Percentiles rank a stretch among this genome's conserved stretches.
phyloP scores from a whole-genome alignment of 2,329 filamentous ascomycete genomes.

The Paecilomyces variotii region DNA sequence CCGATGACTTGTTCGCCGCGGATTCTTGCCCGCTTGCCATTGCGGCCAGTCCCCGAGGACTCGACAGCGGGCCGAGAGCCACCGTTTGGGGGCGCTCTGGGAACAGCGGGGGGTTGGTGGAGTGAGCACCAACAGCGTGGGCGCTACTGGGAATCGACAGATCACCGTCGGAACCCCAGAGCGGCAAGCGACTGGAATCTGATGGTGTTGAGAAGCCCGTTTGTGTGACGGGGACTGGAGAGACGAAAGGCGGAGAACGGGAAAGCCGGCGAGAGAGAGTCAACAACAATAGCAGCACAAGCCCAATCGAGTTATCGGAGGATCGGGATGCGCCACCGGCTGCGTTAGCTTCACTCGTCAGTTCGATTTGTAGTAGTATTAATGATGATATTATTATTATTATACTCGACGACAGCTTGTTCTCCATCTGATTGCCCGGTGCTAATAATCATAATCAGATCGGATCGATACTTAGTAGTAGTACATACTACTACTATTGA shows the following conservation, averaged over 20 bases:
- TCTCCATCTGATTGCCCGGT: too few relatives aligned
- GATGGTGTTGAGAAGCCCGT: not conserved
- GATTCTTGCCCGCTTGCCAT: conserved; percentile 12
- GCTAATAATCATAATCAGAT: too few relatives aligned
- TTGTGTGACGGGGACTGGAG: not conserved
- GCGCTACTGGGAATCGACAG: not conserved
- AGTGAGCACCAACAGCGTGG: not conserved
- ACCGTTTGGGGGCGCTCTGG: not conserved
- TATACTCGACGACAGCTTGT: too few relatives aligned
- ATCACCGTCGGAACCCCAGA: not conserved
- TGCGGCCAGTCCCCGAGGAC: conserved; percentile 12
- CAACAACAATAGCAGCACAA: conserved; percentile 9
- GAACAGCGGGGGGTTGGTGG: not conserved
- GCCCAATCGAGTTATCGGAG: conserved; percentile 12
- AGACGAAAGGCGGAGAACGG: conserved; percentile 5
- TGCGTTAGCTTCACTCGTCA: too few relatives aligned
- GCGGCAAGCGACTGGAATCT: not conserved
- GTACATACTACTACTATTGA: too few relatives aligned
- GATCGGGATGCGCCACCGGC: not conserved
- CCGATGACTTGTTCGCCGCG: conserved; percentile 5
- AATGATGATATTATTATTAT: too few relatives aligned
- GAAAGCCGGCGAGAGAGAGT: not conserved
- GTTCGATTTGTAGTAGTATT: too few relatives aligned
- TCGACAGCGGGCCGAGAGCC: not conserved
- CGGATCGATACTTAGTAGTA: too few relatives aligned